Evolutionary conservation across 2,329 filamentous ascomycete species (phyloP).

Genomic region (Teratosphaeria gauchensis): DNA sequence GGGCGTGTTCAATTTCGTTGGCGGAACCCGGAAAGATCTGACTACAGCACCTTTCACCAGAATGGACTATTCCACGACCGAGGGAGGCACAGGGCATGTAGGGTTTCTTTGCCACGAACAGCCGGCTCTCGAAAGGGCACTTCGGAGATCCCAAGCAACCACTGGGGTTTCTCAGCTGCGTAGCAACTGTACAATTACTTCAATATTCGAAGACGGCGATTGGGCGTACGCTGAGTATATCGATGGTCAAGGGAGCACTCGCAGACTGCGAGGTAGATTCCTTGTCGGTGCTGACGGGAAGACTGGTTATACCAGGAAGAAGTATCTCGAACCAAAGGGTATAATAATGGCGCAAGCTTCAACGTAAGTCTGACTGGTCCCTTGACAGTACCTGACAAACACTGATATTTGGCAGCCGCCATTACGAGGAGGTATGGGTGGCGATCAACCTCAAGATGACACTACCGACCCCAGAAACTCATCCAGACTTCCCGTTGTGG

Average conservation of each 20-base stretch:
- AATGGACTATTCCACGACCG: background rate
- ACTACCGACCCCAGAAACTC: conserved; percentile 35
- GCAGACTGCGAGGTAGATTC: background rate
- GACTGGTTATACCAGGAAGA: conserved; percentile 3
- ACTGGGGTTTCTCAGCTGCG: background rate
- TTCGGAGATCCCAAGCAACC: background rate
- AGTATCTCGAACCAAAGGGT: conserved; percentile 2
- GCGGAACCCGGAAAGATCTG: background rate
- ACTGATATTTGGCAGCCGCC: background rate
- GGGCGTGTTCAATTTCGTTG: background rate
- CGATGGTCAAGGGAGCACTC: background rate
- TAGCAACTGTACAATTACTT: background rate
- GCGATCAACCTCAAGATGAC: conserved; percentile 38
- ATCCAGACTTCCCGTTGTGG: conserved; percentile 43
- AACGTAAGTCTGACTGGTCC: background rate
- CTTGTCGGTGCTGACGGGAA: conserved; percentile 3
- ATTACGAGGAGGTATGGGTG: conserved; percentile 38
- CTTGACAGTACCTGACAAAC: background rate
- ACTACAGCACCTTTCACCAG: background rate
- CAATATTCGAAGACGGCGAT: background rate
- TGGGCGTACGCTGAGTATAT: background rate
- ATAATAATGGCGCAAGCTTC: background rate
- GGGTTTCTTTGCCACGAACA: conserved; percentile 3
- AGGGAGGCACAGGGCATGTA: conserved; percentile 1
- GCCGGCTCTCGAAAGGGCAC: conserved; percentile 1